Conservation (phyloP, 2,329 filamentous ascomycete genomes). For the Cladosporium colombiae region DNA sequence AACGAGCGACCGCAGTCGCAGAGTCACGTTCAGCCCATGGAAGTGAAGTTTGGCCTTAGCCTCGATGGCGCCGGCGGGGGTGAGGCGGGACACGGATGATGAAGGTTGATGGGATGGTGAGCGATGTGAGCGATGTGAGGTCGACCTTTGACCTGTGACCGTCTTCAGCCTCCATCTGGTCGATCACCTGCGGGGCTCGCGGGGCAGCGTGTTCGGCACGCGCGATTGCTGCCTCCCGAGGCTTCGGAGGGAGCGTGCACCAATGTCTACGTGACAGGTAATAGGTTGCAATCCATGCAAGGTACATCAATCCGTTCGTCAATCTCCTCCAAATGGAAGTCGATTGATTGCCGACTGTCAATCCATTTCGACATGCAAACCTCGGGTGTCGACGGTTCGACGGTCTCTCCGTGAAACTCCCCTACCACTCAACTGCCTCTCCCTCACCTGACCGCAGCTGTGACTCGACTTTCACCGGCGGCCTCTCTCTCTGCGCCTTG, state of each 20-base stretch:
- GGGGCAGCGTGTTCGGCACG: not conserved
- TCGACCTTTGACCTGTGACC: not conserved
- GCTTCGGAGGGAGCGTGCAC: not conserved
- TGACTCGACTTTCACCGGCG: not conserved
- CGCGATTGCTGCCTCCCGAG: not conserved
- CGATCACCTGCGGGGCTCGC: not conserved
- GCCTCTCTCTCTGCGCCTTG: conserved; percentile 4
- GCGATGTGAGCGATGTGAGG: not conserved
- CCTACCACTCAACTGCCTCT: not conserved
- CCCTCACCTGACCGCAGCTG: not conserved
- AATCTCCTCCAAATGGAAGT: not conserved
- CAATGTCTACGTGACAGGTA: not conserved
- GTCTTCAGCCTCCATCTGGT: not conserved
- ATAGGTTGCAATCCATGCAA: conserved; percentile 4
- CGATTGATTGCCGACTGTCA: not conserved
- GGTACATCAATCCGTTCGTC: not conserved
- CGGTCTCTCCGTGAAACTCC: not conserved
- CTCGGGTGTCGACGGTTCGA: not conserved
- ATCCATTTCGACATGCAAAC: not conserved
- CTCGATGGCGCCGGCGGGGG: not conserved
- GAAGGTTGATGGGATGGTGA: not conserved
- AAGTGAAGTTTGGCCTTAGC: conserved; percentile 1
- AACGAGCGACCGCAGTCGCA: not conserved
- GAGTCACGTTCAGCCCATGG: conserved; percentile 2
- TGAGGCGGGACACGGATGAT: not conserved